Base-by-base conservation (phyloP, 2,329 filamentous ascomycete species). In the Neofusicoccum ribis region DNA sequence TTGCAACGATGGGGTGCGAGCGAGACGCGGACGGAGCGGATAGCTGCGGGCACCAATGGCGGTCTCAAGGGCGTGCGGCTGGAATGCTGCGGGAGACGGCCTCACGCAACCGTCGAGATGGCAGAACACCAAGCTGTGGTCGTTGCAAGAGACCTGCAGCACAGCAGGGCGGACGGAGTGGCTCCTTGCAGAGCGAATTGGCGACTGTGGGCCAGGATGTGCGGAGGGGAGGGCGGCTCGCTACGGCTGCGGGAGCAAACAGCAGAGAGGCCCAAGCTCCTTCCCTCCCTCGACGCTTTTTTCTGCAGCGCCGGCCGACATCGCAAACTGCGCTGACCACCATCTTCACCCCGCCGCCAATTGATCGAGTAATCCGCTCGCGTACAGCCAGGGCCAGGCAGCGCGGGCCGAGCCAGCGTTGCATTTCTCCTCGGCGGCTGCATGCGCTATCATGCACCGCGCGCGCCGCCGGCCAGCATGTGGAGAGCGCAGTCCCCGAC, bases 341-440 rank as follows among this genome's bases (percentile, higher is more conserved):
- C n/a, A 17, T 20, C 50, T 20, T 17, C 49, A 15, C 6, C 46
- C 2, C 17, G 23, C 23, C 23, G 23, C 23, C 27, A 23, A 23
- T 37, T 36, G 41, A 8, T 60, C 41, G 41, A 4, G 41, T 36
- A 60, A 44, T 44, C 9, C 11, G 14, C 37, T 58, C 52, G 52
- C 37, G 37, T 36, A 17, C 54, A 34, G 27, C 5, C 27, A 31
- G 34, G 23, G 39, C 15, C 39, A 27, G 4, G 2, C 52, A 17
- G 2, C 23, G 20, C 41, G 44, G 23, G 5, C 27, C 47, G 60
- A n/a, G 60, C 60, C 60, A 20, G 20, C 12, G 43, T 31, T n/a
- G 34, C 36, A 6, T 63, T 63, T 46, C 61, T 64, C 61, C 50
- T 54, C 61, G 61, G 61, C 34, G n/a, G 50, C 61, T 46, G 61